Conservation (phyloP, 441 rosid species). For the Arabidopsis lyrata region DNA sequence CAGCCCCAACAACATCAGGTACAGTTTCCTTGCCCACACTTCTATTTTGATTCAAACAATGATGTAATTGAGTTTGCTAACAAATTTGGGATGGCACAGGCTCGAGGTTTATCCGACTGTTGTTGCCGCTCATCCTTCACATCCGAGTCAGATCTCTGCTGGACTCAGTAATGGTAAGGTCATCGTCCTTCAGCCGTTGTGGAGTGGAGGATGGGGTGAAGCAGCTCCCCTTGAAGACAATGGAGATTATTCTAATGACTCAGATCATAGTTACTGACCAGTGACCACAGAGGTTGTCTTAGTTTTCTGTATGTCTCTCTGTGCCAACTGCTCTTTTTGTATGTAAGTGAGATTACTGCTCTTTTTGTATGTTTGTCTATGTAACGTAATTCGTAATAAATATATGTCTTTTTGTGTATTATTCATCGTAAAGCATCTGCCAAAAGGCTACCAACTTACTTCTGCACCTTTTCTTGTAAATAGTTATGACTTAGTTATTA, state of each 20-base stretch:
- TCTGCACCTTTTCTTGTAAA: neutral
- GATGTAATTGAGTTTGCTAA: conserved; percentile 1
- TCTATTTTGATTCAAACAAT: conserved; percentile 19
- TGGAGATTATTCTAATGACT: conserved; percentile 56
- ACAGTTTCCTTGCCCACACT: conserved; percentile 27
- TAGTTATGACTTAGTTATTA: neutral
- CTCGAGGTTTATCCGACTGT: conserved; percentile 74
- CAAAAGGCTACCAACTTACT: neutral
- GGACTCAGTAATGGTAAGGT: conserved; percentile 88
- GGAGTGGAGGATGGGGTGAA: conserved; percentile 86
- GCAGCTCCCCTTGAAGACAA: conserved; percentile 67
- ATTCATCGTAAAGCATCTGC: neutral
- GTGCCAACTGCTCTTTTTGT: conserved; percentile 1
- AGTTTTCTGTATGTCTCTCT: neutral
- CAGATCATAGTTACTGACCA: conserved; percentile 44
- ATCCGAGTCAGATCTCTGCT: conserved; percentile 76
- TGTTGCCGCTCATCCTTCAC: conserved; percentile 83
- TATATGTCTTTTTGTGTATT: conserved; percentile 10
- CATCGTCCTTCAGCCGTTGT: conserved; percentile 70
- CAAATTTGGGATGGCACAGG: conserved; percentile 51
- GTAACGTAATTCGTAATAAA: neutral
- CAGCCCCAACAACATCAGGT: conserved; percentile 30
- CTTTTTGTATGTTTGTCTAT: conserved; percentile 4
- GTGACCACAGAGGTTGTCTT: conserved; percentile 49
- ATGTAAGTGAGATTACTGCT: conserved; percentile 1